A percentile compares a stretch with the other conserved stretches of the same genome.
Evolutionary conservation across 768 basidiomycete species (phyloP).

Genomic region (Leccinellum albellum): DNA sequence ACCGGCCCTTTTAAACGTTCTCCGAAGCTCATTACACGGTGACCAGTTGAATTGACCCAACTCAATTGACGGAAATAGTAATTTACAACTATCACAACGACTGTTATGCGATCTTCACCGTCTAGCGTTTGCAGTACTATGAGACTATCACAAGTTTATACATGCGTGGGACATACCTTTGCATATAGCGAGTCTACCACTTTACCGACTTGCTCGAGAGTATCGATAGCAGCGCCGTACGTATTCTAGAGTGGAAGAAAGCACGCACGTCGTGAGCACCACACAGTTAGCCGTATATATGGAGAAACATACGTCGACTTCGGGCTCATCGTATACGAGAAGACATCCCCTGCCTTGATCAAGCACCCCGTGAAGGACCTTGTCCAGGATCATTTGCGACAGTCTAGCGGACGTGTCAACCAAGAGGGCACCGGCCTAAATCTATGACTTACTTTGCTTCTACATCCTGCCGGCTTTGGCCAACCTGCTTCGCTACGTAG

Average conservation of each 20-base stretch:
- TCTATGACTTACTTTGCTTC: constrained; percentile 73
- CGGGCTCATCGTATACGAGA: constrained; percentile 83
- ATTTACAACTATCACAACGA: background rate
- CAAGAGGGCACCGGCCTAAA: background rate
- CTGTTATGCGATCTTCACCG: constrained; percentile 41
- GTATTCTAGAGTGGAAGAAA: constrained; percentile 52
- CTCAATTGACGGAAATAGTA: background rate
- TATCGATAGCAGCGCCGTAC: constrained; percentile 86
- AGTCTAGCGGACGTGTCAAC: constrained; percentile 46
- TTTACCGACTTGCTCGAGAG: constrained; percentile 84
- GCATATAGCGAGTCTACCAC: constrained; percentile 94
- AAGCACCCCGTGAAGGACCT: constrained; percentile 90
- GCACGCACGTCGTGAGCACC: constrained; percentile 3
- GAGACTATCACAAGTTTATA: background rate
- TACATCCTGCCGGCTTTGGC: constrained; percentile 82
- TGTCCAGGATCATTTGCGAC: constrained; percentile 98
- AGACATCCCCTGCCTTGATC: constrained; percentile 93
- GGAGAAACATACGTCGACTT: constrained; percentile 66
- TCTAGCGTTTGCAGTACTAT: constrained; percentile 24
- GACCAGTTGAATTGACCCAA: background rate
- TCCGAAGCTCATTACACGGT: background rate
- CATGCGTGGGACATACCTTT: constrained; percentile 45
- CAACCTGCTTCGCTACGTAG: constrained; percentile 82
- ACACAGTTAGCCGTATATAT: background rate
- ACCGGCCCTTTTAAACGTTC: background rate